A percentile compares a stretch with the other conserved stretches of the same genome.
Conservation (phyloP, 768 basidiomycete species). For the Mycena floridula region DNA sequence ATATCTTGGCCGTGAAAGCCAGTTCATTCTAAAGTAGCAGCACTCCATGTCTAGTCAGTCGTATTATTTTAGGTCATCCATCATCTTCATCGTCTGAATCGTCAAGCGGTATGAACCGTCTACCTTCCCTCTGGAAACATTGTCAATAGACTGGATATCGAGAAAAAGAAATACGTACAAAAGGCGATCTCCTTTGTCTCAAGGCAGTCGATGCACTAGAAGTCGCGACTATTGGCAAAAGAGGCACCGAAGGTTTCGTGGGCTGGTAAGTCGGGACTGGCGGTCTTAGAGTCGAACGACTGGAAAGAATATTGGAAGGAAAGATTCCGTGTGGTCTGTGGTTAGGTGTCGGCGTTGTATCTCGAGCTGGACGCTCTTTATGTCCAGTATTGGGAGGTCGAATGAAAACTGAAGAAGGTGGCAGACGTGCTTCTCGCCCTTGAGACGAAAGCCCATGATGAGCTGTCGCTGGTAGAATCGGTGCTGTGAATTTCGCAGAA, state of each 20-base stretch:
- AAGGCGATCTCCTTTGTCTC: slow-evolving; percentile 14
- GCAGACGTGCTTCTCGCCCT: too few relatives aligned
- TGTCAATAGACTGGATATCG: neutral
- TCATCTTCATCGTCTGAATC: slow-evolving; percentile 36
- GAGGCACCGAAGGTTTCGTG: slow-evolving; percentile 5
- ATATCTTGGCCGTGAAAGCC: neutral
- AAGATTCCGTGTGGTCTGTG: neutral
- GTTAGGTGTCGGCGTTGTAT: neutral
- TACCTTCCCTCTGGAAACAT: slow-evolving; percentile 31
- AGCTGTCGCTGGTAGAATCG: too few relatives aligned
- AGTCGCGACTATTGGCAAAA: slow-evolving; percentile 1
- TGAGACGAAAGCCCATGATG: too few relatives aligned
- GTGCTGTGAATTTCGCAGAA: too few relatives aligned
- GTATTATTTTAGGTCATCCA: neutral
- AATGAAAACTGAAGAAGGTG: too few relatives aligned
- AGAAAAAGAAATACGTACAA: slow-evolving; percentile 10
- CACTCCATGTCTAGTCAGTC: neutral
- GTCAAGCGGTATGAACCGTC: slow-evolving; percentile 41
- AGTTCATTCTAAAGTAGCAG: neutral
- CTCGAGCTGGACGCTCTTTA: too few relatives aligned
- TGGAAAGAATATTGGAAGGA: neutral
- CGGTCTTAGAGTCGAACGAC: neutral
- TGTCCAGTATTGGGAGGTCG: too few relatives aligned
- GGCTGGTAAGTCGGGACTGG: neutral
- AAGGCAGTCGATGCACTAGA: slow-evolving; percentile 6